phyloP scores from a whole-genome alignment of 306 rosid genomes.

The Nissolia schottii region DNA sequence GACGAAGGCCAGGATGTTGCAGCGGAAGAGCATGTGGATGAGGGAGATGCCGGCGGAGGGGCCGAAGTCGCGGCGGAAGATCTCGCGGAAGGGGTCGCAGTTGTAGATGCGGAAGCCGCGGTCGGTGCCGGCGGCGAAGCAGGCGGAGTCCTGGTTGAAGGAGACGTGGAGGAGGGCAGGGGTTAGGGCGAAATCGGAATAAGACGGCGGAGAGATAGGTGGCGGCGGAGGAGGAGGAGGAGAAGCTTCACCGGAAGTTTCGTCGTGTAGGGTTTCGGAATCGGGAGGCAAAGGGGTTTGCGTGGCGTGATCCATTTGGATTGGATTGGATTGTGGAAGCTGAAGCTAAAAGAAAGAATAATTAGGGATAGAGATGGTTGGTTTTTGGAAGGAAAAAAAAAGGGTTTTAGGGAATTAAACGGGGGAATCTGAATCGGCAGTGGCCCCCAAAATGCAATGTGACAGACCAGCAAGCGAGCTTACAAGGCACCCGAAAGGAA shows the following conservation, averaged over 20 bases:
- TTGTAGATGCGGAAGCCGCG: conserved; percentile 63
- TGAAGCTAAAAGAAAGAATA: not conserved
- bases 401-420: not conserved
- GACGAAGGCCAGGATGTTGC: conserved; percentile 61
- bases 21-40: conserved; percentile 65
- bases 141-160: conserved; percentile 64
- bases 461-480: not conserved
- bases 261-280: not conserved
- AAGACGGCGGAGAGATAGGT: not conserved
- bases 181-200: not conserved
- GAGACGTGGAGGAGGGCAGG: conserved; percentile 52
- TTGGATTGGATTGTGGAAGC: not conserved
- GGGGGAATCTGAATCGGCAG: not conserved
- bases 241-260: not conserved
- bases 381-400: not conserved
- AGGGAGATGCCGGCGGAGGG: conserved; percentile 47
- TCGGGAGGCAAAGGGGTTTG: conserved; percentile 17
- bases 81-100: conserved; percentile 76
- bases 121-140: conserved; percentile 69
- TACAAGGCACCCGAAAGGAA: too few relatives aligned
- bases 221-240: not conserved
- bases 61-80: conserved; percentile 62
- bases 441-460: not conserved
- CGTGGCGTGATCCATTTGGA: conserved; percentile 26
- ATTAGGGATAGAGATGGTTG: too few relatives aligned